These are phyloP conservation scores for Rhodamnia argentea DNA, from an alignment of 345 rosid genomes.

Conservation along the genomic window DNA sequence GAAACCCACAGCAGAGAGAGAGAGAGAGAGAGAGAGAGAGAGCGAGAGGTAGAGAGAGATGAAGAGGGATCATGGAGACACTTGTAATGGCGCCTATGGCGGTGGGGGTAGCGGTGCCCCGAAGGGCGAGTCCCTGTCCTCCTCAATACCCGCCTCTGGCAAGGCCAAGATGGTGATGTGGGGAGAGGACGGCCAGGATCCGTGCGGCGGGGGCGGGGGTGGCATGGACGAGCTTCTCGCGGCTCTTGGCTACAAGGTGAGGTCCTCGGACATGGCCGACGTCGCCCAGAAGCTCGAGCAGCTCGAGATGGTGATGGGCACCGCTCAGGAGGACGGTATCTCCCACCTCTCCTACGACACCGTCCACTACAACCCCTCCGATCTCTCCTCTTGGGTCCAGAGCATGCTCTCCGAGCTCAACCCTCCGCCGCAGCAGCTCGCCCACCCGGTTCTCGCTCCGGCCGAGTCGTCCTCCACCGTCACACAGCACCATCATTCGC, in stretches of 20 bases:
- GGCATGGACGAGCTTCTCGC: slow-evolving; percentile 88
- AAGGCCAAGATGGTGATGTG: slow-evolving; percentile 25
- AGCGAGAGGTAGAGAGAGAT: neutral
- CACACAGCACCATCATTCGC: neutral
- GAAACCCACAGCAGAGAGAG: neutral
- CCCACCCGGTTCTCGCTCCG: neutral
- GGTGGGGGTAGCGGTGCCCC: neutral
- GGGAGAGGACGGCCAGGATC: slow-evolving; percentile 33
- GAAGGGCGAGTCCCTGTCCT: neutral
- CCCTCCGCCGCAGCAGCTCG: neutral
- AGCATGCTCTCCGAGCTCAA: slow-evolving; percentile 59
- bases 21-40: neutral
- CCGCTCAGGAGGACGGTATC: slow-evolving; percentile 41
- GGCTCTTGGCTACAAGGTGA: slow-evolving; percentile 73
- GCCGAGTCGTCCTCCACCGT: slow-evolving; percentile 16
- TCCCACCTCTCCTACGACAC: slow-evolving; percentile 45
- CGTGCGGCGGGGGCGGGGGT: slow-evolving; percentile 5
- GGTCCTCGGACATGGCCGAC: slow-evolving; percentile 77
- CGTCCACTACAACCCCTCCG: slow-evolving; percentile 59
- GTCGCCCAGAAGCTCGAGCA: slow-evolving; percentile 86
- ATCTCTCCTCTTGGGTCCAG: slow-evolving; percentile 52
- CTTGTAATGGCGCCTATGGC: slow-evolving; percentile 9
- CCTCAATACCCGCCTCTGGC: neutral
- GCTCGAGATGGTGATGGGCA: slow-evolving; percentile 67
- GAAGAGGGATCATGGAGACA: slow-evolving; percentile 50